A percentile compares a stretch with the other conserved stretches of the same genome.
These are phyloP conservation scores for Hirschioporus abietinus DNA, from an alignment of 768 basidiomycete species.

Conservation along the genomic window DNA sequence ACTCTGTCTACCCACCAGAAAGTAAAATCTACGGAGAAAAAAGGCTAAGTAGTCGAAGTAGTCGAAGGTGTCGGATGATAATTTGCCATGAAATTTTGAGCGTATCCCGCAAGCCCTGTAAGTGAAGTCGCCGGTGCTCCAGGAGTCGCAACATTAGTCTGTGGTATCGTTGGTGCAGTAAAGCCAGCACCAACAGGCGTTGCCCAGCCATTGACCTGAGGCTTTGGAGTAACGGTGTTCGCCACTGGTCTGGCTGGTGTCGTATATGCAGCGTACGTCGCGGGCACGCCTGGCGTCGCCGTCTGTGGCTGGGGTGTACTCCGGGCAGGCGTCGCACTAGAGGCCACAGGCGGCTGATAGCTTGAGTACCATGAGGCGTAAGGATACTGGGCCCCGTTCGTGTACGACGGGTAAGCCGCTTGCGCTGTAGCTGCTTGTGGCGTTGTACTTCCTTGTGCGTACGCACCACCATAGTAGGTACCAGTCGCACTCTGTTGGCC, in stretches of 20 bases:
- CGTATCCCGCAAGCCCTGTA: not conserved
- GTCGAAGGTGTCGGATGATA: not conserved
- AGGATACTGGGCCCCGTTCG: slow-evolving; percentile 31
- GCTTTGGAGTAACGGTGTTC: slow-evolving; percentile 41
- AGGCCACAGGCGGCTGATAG: slow-evolving; percentile 31
- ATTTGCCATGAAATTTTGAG: slow-evolving; percentile 1
- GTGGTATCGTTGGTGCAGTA: slow-evolving; percentile 34
- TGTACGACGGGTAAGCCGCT: slow-evolving; percentile 22
- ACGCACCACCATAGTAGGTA: slow-evolving; percentile 25
- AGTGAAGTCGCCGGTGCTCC: not conserved
- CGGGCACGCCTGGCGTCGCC: slow-evolving; percentile 31
- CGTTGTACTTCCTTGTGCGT: slow-evolving; percentile 24
- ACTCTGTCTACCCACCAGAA: not conserved
- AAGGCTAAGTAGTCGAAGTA: not conserved
- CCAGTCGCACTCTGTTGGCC: slow-evolving; percentile 23
- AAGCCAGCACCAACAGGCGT: slow-evolving; percentile 18
- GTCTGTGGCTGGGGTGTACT: slow-evolving; percentile 40
- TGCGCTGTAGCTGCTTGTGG: slow-evolving; percentile 11
- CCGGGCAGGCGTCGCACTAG: slow-evolving; percentile 28
- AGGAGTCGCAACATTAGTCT: slow-evolving; percentile 8
- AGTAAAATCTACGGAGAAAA: not conserved
- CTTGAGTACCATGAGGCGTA: slow-evolving; percentile 38
- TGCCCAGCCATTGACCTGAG: slow-evolving; percentile 19
- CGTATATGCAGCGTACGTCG: slow-evolving; percentile 24
- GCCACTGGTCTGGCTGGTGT: slow-evolving; percentile 43